phyloP scores from a whole-genome alignment of 2,329 filamentous ascomycete genomes.

The Pestalotiopsis sp. region DNA sequence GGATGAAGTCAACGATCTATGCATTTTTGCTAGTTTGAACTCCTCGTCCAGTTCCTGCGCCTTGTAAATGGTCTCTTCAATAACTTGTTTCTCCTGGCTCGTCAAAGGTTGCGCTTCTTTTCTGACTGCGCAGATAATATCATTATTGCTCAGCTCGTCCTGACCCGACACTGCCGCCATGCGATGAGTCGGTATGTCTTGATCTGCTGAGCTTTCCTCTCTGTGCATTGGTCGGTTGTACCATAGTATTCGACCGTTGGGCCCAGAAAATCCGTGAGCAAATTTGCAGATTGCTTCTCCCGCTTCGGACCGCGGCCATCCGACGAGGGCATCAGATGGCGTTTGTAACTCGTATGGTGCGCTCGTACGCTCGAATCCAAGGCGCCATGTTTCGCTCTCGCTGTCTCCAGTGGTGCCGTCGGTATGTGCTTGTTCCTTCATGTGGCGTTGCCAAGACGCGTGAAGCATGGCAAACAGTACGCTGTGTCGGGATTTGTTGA shows the following conservation, averaged over 20 bases:
- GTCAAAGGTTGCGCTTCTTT: background rate
- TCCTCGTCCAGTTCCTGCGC: background rate
- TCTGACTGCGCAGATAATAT: background rate
- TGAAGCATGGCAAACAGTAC: background rate
- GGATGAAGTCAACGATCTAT: background rate
- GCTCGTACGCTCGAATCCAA: background rate
- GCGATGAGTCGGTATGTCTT: background rate
- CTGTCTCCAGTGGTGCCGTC: background rate
- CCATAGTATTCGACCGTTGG: background rate
- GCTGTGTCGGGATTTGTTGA: background rate
- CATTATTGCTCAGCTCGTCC: background rate
- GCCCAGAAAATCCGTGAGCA: background rate
- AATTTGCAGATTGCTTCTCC: background rate
- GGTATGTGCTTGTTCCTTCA: background rate
- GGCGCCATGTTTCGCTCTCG: background rate
- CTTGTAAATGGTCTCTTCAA: background rate
- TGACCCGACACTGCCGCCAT: background rate
- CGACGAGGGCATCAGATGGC: background rate
- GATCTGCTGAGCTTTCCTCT: background rate
- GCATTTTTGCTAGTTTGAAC: background rate
- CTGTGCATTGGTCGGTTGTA: background rate
- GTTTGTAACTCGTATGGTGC: background rate
- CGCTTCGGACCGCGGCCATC: background rate
- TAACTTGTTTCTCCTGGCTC: background rate
- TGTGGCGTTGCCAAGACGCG: background rate